These are phyloP conservation scores for Pholiota conissans DNA, from an alignment of 768 basidiomycete genomes.

Conservation along the genomic window DNA sequence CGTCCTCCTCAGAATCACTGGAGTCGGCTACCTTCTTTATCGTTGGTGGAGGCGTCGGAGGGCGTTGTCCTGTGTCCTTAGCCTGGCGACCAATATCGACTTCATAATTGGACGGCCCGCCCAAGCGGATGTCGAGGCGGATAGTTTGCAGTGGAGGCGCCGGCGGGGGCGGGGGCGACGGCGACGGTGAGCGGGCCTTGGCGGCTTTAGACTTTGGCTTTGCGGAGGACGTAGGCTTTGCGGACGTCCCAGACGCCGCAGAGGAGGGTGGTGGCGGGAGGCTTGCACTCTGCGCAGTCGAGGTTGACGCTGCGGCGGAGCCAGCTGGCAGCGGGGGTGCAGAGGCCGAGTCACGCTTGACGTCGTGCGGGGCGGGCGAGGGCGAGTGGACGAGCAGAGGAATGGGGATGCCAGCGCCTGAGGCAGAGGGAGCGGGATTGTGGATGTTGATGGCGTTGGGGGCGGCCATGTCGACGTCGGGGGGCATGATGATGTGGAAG, in stretches of 20 bases:
- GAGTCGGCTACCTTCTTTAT: conserved; percentile 40
- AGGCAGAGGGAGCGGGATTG: conserved; percentile 19
- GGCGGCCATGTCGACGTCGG: conserved; percentile 17
- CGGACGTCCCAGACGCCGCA: conserved; percentile 21
- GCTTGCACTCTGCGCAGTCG: background rate
- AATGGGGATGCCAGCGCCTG: conserved; percentile 22
- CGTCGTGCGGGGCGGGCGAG: conserved; percentile 17
- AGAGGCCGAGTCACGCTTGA: conserved; percentile 1
- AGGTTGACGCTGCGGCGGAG: conserved; percentile 18
- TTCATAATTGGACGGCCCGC: conserved; percentile 75
- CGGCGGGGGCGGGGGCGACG: conserved; percentile 60
- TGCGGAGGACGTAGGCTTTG: conserved; percentile 22
- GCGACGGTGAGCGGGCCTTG: conserved; percentile 38
- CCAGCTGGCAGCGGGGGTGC: conserved; percentile 11
- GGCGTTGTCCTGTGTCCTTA: conserved; percentile 65
- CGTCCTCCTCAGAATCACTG: conserved; percentile 58
- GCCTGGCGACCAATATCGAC: conserved; percentile 62
- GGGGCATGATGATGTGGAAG: conserved; percentile 23
- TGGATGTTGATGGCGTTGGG: conserved; percentile 16
- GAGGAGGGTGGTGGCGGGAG: conserved; percentile 12
- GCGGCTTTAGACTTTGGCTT: conserved; percentile 30
- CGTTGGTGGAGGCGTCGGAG: conserved; percentile 53
- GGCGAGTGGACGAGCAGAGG: conserved; percentile 34
- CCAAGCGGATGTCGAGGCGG: conserved; percentile 66
- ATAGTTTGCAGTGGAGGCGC: conserved; percentile 60